These are phyloP conservation scores for Fomitopsis pulvina DNA, from an alignment of 768 basidiomycete species.

Conservation along the genomic window DNA sequence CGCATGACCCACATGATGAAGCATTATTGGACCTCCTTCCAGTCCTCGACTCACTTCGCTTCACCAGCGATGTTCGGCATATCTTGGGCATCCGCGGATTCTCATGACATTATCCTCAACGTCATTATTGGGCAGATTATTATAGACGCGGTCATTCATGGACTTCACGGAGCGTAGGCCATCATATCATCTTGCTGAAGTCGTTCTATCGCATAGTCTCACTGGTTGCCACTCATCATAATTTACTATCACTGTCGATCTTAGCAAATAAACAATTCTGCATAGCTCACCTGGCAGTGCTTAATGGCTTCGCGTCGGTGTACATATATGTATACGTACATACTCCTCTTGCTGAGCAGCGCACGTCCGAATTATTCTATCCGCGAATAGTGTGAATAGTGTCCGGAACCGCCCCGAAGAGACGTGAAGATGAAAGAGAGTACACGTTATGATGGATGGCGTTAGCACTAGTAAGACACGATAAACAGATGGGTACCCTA, in stretches of 20 bases:
- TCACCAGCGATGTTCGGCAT: constrained; percentile 91
- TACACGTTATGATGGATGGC: constrained; percentile 11
- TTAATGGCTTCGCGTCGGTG: constrained; percentile 11
- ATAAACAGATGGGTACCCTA: constrained; percentile 8
- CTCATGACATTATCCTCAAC: constrained; percentile 25
- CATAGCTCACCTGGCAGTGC: constrained; percentile 4
- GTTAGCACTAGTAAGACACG: constrained; percentile 21
- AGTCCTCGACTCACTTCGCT: constrained; percentile 91
- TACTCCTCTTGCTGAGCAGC: constrained; percentile 2
- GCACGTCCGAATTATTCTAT: not conserved
- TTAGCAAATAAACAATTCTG: not conserved
- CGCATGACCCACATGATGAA: constrained; percentile 93
- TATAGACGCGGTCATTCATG: not conserved
- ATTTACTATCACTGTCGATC: not conserved
- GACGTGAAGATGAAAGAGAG: constrained; percentile 10
- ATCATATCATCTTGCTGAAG: not conserved
- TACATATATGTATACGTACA: constrained; percentile 14
- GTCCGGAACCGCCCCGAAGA: not conserved
- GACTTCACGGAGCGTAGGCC: constrained; percentile 1
- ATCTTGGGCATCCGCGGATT: constrained; percentile 73
- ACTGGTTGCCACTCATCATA: not conserved
- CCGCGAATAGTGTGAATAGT: too few species aligned
- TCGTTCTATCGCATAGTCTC: constrained; percentile 1
- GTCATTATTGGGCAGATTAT: not conserved
- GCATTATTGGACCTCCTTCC: constrained; percentile 93